Conservation (phyloP, 1,284 basidiomycete genomes). For the Schizophyllum commune region DNA sequence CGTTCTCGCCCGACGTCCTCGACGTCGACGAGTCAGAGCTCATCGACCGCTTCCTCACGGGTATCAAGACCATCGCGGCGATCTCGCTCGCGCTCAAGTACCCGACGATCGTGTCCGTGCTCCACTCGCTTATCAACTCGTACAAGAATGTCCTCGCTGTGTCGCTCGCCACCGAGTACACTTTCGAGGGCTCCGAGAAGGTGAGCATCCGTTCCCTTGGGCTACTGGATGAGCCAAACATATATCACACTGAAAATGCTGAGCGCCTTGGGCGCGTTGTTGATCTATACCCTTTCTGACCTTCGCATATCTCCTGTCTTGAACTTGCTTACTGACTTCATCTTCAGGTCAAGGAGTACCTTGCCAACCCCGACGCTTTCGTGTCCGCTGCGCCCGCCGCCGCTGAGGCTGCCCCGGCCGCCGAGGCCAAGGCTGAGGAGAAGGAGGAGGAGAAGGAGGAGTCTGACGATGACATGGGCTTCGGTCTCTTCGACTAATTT, state of each 20-base stretch:
- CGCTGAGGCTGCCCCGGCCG: conserved; percentile 37
- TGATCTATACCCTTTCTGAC: conserved; percentile 19
- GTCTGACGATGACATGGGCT: conserved; percentile 78
- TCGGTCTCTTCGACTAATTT: conserved; percentile 81
- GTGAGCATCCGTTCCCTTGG: conserved; percentile 36
- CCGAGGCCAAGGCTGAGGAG: conserved; percentile 46
- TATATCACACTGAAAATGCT: conserved; percentile 78
- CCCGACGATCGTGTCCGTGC: conserved; percentile 91
- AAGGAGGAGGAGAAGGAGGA: conserved; percentile 78
- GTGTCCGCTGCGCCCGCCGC: conserved; percentile 52
- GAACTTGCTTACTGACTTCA: background rate
- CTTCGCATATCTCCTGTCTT: background rate
- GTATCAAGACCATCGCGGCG: conserved; percentile 93
- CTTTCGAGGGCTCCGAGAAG: conserved; percentile 92
- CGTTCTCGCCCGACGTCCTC: conserved; percentile 87
- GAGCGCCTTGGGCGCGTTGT: conserved; percentile 48
- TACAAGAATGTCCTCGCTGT: conserved; percentile 98
- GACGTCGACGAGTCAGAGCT: conserved; percentile 92
- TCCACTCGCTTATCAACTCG: conserved; percentile 94
- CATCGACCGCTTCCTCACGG: conserved; percentile 83
- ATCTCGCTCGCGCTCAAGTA: conserved; percentile 95
- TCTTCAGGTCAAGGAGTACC: conserved; percentile 84
- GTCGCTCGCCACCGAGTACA: conserved; percentile 90
- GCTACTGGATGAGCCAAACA: conserved; percentile 27
- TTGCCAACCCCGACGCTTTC: conserved; percentile 96